Evolutionary conservation across 306 rosid genomes (phyloP).

Genomic region (Arachis hypogaea): DNA sequence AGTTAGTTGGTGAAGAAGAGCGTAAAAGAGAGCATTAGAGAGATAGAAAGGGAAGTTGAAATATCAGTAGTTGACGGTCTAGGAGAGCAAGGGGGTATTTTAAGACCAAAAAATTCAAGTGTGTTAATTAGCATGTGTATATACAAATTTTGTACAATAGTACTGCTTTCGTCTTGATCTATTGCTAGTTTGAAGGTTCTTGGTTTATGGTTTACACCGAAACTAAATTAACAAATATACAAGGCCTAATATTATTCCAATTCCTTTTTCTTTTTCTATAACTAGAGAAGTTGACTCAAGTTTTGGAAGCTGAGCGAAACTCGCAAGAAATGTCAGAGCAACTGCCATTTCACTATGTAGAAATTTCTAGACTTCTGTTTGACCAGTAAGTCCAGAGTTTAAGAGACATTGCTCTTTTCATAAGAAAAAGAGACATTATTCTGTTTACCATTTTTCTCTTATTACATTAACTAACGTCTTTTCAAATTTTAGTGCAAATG

Average conservation of each 20-base stretch:
- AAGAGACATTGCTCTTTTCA: conserved; percentile 5
- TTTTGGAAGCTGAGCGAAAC: conserved; percentile 86
- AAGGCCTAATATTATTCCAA: conserved; percentile 15
- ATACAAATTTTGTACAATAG: not conserved
- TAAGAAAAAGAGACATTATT: conserved; percentile 12
- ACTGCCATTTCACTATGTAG: conserved; percentile 93
- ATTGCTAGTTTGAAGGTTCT: conserved; percentile 5
- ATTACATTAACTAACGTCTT: conserved; percentile 26
- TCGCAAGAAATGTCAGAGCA: conserved; percentile 86
- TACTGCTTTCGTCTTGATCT: conserved; percentile 9
- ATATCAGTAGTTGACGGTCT: too few relatives aligned
- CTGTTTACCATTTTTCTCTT: conserved; percentile 18
- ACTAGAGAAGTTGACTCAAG: conserved; percentile 81
- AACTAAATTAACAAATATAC: conserved; percentile 9
- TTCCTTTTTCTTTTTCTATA: conserved; percentile 38
- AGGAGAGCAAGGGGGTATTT: too few relatives aligned
- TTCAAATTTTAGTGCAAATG: conserved; percentile 70
- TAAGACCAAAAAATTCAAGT: not conserved
- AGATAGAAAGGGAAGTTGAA: too few relatives aligned
- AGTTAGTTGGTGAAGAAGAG: too few relatives aligned
- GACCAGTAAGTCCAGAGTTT: conserved; percentile 62
- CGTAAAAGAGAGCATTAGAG: too few relatives aligned
- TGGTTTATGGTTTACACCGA: conserved; percentile 6
- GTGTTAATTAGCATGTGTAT: not conserved
- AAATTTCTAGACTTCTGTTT: conserved; percentile 81